These are phyloP conservation scores for Hyphodiscus hymeniophilus DNA, from an alignment of 495 filamentous ascomycete genomes.

Conservation along the genomic window DNA sequence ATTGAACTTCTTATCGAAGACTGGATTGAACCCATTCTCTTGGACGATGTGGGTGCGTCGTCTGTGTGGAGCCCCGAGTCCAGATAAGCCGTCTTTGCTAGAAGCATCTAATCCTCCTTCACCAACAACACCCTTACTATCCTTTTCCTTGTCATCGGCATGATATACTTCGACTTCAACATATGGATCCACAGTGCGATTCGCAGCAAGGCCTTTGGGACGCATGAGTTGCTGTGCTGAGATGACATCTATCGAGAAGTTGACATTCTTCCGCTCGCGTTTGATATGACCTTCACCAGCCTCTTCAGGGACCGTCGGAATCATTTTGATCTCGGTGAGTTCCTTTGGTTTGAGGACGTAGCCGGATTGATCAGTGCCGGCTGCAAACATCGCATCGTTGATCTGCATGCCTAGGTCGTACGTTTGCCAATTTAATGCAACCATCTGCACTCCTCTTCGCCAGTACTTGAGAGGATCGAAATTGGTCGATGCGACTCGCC, in stretches of 20 bases:
- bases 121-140: slow-evolving; percentile 44
- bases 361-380: slow-evolving; percentile 75
- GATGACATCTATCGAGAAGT: slow-evolving; percentile 78
- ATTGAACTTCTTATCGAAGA: slow-evolving; percentile 62
- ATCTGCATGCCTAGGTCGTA: slow-evolving; percentile 91
- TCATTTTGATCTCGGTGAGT: slow-evolving; percentile 52
- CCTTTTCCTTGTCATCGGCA: slow-evolving; percentile 73
- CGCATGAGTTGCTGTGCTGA: slow-evolving; percentile 92
- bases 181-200: slow-evolving; percentile 80
- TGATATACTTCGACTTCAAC: slow-evolving; percentile 91
- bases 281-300: slow-evolving; percentile 42
- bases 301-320: slow-evolving; percentile 29
- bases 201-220: slow-evolving; percentile 57
- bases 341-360: slow-evolving; percentile 91
- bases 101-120: slow-evolving; percentile 66
- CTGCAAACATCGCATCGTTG: slow-evolving; percentile 98
- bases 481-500: slow-evolving; percentile 76
- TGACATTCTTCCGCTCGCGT: slow-evolving; percentile 66
- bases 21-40: slow-evolving; percentile 87
- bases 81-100: slow-evolving; percentile 58
- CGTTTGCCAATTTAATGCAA: slow-evolving; percentile 94
- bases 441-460: slow-evolving; percentile 75
- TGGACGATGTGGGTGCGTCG: slow-evolving; percentile 67
- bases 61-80: slow-evolving; percentile 68
- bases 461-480: slow-evolving; percentile 89